phyloP scores from a whole-genome alignment of 352 stramenopile species.

The Phytophthora lateralis region DNA sequence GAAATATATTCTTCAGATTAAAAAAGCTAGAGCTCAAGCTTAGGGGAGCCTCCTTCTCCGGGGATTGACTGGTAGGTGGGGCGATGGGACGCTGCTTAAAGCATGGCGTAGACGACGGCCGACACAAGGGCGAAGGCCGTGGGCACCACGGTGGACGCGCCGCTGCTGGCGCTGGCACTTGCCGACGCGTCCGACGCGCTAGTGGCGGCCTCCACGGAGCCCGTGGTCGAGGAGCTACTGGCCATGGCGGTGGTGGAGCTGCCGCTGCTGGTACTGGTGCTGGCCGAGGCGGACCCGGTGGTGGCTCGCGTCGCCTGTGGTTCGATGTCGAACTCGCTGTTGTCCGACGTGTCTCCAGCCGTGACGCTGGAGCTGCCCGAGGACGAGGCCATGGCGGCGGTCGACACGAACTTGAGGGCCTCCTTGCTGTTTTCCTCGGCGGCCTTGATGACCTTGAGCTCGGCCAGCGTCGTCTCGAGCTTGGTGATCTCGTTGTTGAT shows the following conservation, averaged over 20 bases:
- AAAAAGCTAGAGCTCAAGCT: slow-evolving; percentile 18
- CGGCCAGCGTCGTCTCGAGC: slow-evolving; percentile 22
- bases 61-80: background rate
- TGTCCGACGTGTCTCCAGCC: slow-evolving; percentile 24
- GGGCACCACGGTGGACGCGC: slow-evolving; percentile 25
- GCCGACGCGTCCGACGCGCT: slow-evolving; percentile 17
- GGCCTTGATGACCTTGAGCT: slow-evolving; percentile 33
- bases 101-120: slow-evolving; percentile 37
- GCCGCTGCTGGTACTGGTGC: slow-evolving; percentile 1
- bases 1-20: slow-evolving; percentile 26
- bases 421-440: slow-evolving; percentile 24
- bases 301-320: slow-evolving; percentile 37
- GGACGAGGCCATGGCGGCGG: slow-evolving; percentile 31
- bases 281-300: slow-evolving; percentile 13
- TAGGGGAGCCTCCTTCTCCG: background rate
- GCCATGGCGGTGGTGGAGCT: slow-evolving; percentile 11
- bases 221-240: background rate
- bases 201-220: slow-evolving; percentile 13
- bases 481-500: slow-evolving; percentile 35
- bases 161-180: slow-evolving; percentile 33
- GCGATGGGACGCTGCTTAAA: slow-evolving; percentile 35
- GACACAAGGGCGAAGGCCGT: slow-evolving; percentile 34
- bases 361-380: slow-evolving; percentile 21
- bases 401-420: slow-evolving; percentile 24
- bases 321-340: slow-evolving; percentile 44